phyloP scores from a whole-genome alignment of 192 early-diverging fungal genomes.

The Paraglomus brasilianum region DNA sequence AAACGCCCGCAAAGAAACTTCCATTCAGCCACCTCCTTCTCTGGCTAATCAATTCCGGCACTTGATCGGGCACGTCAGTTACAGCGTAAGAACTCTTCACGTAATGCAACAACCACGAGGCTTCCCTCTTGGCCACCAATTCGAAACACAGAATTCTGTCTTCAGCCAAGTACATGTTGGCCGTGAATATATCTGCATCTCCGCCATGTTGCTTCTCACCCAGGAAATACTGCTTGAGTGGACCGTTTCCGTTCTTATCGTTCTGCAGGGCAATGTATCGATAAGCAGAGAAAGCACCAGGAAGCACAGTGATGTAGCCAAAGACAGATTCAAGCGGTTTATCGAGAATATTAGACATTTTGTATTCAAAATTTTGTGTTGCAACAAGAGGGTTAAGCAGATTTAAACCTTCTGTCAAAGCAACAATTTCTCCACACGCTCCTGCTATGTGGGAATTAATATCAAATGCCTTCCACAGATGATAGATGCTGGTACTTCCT shows the following conservation, averaged over 20 bases:
- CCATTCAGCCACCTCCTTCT: conserved; percentile 93
- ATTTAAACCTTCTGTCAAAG: conserved; percentile 63
- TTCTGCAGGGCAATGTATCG: conserved; percentile 82
- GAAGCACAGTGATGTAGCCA: conserved; percentile 94
- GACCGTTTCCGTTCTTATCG: conserved; percentile 55
- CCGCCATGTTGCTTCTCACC: conserved; percentile 79
- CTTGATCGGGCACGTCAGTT: conserved; percentile 90
- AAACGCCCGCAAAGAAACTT: conserved; percentile 86
- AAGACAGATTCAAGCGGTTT: conserved; percentile 95
- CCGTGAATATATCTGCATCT: conserved; percentile 68
- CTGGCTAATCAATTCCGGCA: conserved; percentile 91
- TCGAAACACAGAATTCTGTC: conserved; percentile 97
- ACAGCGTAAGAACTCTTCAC: conserved; percentile 85
- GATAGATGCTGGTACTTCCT: conserved; percentile 78
- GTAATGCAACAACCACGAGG: conserved; percentile 81
- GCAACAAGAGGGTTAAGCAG: conserved; percentile 88
- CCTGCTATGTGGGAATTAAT: conserved; percentile 77
- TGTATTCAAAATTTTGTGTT: conserved; percentile 98
- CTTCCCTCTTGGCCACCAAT: conserved; percentile 78
- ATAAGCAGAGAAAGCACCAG: conserved; percentile 96
- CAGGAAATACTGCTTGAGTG: conserved; percentile 86
- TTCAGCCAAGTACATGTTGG: conserved; percentile 93
- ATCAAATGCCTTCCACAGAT: conserved; percentile 93
- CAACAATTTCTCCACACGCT: conserved; percentile 93
- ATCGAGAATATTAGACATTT: conserved; percentile 96